Evolutionary conservation across 164 flowering plant genomes (phyloP), one percentile per base, ranked within the genome.

Genomic region (Platanus orientalis): DNA sequence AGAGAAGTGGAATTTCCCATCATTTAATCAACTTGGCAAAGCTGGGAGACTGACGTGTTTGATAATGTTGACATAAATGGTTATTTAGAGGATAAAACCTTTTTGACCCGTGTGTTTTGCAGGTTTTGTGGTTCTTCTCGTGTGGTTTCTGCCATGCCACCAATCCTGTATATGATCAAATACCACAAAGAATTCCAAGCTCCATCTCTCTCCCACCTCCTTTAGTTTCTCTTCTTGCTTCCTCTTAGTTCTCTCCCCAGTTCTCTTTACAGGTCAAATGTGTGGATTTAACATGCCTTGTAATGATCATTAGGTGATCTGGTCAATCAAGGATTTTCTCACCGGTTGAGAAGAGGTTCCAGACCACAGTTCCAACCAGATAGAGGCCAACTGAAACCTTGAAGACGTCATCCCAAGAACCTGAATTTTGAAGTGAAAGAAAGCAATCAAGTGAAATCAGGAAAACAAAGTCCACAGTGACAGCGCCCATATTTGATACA

Each of bases 401-500:
- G 76, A 93, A 93, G 59, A 93, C 98, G 55, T 93, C 85, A 61
- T 93, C 98, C 98, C 98, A 93, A 48, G 97, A 87, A 63, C 98
- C 98, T 93, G 87, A 71, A 49, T 10, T 32, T 25, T 45, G 28
- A 9, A 47, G 7, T 16, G 14, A 23, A 26, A 6, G 40, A 27
- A 23, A 61, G 26, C 17, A 1, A 36, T 55, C 19, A 56, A 0
- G 21, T 4, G 47, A 34, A 16, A n/a, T 14, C 44, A 44, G n/a
- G 6, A 30, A 17, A 11, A 11, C 40, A 28, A 57, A 30, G 4
- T 12, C 28, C 11, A 19, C 17, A 25, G 17, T 6, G 40, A 11
- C 19, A 20, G 13, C n/a, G 19, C 17, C 9, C 20, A 12, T 4
- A 60, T 20, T 4, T 20, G 9, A 20, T 5, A 5, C 25, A 49